Evolutionary conservation across 164 flowering plant species (phyloP).

Genomic region (Annona cherimola): DNA sequence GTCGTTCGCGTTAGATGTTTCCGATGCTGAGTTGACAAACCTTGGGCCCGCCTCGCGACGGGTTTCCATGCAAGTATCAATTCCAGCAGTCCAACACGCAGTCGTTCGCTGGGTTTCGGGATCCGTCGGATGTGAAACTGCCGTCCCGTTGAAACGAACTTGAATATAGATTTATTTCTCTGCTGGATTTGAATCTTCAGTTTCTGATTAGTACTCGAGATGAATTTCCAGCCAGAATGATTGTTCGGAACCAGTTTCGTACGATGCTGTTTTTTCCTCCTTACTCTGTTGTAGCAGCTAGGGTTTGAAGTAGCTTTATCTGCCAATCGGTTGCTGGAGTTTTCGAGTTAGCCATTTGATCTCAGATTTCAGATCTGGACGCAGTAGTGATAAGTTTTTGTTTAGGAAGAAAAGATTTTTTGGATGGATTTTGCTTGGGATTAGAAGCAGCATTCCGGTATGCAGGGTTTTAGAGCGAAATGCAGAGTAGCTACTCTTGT

Average conservation of each 20-base stretch:
- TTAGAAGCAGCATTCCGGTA: slow-evolving; percentile 14
- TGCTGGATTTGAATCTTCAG: background rate
- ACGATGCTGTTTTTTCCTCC: background rate
- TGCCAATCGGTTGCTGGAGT: background rate
- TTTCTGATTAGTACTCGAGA: background rate
- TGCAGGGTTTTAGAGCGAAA: slow-evolving; percentile 51
- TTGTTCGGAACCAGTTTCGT: background rate
- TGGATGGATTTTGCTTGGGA: slow-evolving; percentile 8
- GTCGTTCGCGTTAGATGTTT: background rate
- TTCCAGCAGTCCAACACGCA: background rate
- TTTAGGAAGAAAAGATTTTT: background rate
- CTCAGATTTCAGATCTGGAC: background rate
- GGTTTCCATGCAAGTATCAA: background rate
- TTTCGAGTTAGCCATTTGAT: background rate
- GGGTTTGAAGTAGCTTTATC: background rate
- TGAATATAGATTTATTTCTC: background rate
- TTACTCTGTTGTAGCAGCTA: background rate
- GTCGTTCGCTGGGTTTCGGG: background rate
- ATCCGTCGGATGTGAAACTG: background rate
- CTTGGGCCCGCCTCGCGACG: background rate
- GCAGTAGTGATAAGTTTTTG: background rate
- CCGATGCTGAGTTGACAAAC: background rate
- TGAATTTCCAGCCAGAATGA: background rate
- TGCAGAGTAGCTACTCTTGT: slow-evolving; percentile 39
- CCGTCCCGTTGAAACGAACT: background rate